Percentiles rank a stretch among this genome's conserved stretches.
Conservation (phyloP, 2,329 filamentous ascomycete genomes). For the Helminthosporium solani region DNA sequence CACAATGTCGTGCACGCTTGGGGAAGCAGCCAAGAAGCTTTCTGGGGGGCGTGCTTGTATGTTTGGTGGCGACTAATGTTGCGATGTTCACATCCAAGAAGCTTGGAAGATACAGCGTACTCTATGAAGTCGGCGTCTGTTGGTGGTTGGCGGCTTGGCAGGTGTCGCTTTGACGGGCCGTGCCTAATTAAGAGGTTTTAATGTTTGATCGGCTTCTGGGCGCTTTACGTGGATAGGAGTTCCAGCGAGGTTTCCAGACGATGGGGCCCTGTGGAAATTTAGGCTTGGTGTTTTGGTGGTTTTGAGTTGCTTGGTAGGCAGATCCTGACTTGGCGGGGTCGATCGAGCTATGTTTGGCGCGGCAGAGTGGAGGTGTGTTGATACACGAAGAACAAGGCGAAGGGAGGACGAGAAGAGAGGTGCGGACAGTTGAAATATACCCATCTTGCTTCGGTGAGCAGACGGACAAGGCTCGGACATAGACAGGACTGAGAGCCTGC, state of each 20-base stretch:
- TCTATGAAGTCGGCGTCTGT: constrained; percentile 15
- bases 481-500: constrained; percentile 4
- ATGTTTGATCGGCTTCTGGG: constrained; percentile 20
- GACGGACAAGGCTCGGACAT: constrained; percentile 14
- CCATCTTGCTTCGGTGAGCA: constrained; percentile 9
- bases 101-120: constrained; percentile 20
- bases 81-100: constrained; percentile 14
- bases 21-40: constrained; percentile 17
- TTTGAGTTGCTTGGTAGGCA: constrained; percentile 24
- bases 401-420: constrained; percentile 6
- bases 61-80: constrained; percentile 27
- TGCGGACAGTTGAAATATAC: constrained; percentile 6
- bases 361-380: constrained; percentile 30
- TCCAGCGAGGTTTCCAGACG: constrained; percentile 24
- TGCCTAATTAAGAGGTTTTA: constrained; percentile 12
- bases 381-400: constrained; percentile 13
- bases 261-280: constrained; percentile 17
- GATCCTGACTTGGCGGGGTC: constrained; percentile 23
- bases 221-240: constrained; percentile 19
- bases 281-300: constrained; percentile 24
- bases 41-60: constrained; percentile 24
- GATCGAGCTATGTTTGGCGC: constrained; percentile 29
- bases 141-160: constrained; percentile 30
- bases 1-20: constrained; percentile 15
- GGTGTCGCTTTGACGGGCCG: constrained; percentile 13